Base-by-base conservation (phyloP, 179 eudicot species). In the Spinacia oleracea region DNA sequence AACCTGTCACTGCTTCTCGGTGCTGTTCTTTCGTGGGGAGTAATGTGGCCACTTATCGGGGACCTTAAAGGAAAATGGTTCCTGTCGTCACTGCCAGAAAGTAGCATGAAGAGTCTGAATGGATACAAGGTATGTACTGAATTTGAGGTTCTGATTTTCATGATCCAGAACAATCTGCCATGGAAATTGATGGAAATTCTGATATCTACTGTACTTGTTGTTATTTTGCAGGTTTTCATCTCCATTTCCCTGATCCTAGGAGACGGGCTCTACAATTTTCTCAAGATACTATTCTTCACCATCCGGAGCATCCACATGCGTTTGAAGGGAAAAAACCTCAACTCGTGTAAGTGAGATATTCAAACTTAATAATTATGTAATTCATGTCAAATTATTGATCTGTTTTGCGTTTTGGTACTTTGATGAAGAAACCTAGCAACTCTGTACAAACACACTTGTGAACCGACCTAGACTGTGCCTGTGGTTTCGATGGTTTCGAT, bases 1-100 rank as follows among this genome's bases (percentile, higher is more conserved):
- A 96, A 94, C 77, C 67, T 93, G 72, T 96, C 99, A 0, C 77
- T 94, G 84, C 97, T 96, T 73, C 72, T 92, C 71, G 99, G 99
- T 29, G 97, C 96, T 18, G 82, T 93, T 76, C 86, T 96, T 38
- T 96, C 99, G 0, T 96, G 91, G 90, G 99, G 98, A 9, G 56
- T 96, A 29, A 96, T 96, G 98, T 96, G 99, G 99, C 99, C 97
- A 0, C 85, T 92, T 12, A 92, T 96, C 50, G 81, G 83, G 0
- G 81, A 78, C 3, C 84, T 77, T 20, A 88, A 93, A 85, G 98
- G 99, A 55, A 81, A 82, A 32, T 96, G 98, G 99, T 96, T 82
- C 81, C 89, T 92, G 32, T 60, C 78, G 34, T 64, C 88, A 7
- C 77, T 92, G 62, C 84, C 90, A 7, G 86, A 88, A 83, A 85